Percentiles rank a stretch among this genome's conserved stretches.
Conservation (phyloP, 169 alveolate species). For the Plasmodium malariae region DNA sequence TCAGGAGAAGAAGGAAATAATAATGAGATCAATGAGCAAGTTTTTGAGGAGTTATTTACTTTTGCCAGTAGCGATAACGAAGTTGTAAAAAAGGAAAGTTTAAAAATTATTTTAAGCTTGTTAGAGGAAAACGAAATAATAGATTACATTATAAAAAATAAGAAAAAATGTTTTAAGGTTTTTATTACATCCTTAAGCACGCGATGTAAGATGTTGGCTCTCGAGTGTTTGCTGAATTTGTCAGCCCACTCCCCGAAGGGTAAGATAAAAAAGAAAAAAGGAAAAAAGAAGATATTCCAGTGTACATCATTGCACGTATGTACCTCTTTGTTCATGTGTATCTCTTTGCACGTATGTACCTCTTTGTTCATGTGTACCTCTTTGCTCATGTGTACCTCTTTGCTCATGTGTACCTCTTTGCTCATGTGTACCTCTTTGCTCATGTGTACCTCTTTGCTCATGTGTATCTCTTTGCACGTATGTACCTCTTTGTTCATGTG, state of each 20-base stretch:
- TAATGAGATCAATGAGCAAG: not conserved
- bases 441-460: not conserved
- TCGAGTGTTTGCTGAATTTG: conserved; percentile 40
- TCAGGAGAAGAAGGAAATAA: not conserved
- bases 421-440: too few species aligned
- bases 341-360: not conserved
- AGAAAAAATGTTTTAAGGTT: conserved; percentile 17
- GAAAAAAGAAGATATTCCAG: not conserved
- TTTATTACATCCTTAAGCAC: conserved; percentile 17
- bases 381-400: not conserved
- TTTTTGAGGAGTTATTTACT: conserved; percentile 46
- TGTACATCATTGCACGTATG: not conserved
- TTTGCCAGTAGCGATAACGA: conserved; percentile 21
- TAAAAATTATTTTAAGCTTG: conserved; percentile 25
- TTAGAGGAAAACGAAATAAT: conserved; percentile 14
- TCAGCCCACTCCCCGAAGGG: conserved; percentile 66
- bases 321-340: not conserved
- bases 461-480: not conserved
- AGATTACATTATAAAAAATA: conserved; percentile 11
- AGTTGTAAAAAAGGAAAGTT: conserved; percentile 40
- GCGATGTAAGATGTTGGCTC: conserved; percentile 17
- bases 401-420: too few species aligned
- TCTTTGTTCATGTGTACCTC: not conserved
- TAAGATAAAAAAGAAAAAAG: not conserved
- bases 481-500: not conserved